Evolutionary conservation across 768 basidiomycete genomes (phyloP).

Genomic region (Hypsizygus marmoreus): DNA sequence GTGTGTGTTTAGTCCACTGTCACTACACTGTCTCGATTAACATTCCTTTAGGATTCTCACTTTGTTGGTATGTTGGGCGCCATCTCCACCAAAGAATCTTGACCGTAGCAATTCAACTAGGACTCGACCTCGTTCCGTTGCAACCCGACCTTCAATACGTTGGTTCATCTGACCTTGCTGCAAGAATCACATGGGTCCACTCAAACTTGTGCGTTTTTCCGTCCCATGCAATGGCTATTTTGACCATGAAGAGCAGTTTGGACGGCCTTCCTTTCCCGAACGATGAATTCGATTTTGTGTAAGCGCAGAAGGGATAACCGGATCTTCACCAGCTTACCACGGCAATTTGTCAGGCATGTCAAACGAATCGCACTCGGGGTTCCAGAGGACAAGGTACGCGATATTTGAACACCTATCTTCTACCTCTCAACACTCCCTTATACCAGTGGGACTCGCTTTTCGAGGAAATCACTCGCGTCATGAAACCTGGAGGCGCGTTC

Average conservation of each 20-base stretch:
- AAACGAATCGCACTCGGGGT: conserved; percentile 74
- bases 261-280: conserved; percentile 69
- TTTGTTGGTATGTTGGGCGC: conserved; percentile 56
- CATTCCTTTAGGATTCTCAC: conserved; percentile 44
- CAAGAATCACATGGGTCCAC: conserved; percentile 71
- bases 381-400: conserved; percentile 68
- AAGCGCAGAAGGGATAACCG: conserved; percentile 26
- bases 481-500: conserved; percentile 74
- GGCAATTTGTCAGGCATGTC: conserved; percentile 50
- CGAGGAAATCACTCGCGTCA: conserved; percentile 69
- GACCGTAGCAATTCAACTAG: conserved; percentile 28
- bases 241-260: conserved; percentile 42
- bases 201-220: conserved; percentile 61
- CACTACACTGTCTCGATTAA: conserved; percentile 5
- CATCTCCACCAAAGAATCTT: background rate
- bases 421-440: background rate
- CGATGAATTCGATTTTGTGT: conserved; percentile 81
- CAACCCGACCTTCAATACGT: conserved; percentile 67
- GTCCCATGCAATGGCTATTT: conserved; percentile 5
- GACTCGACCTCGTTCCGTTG: conserved; percentile 70
- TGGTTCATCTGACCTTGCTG: conserved; percentile 56
- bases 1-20: conserved; percentile 34
- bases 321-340: conserved; percentile 8
- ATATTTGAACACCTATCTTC: background rate
- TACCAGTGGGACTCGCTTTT: conserved; percentile 66